phyloP scores from a whole-genome alignment of 371 early-diverging fungal species.

The Parasitella parasitica region DNA sequence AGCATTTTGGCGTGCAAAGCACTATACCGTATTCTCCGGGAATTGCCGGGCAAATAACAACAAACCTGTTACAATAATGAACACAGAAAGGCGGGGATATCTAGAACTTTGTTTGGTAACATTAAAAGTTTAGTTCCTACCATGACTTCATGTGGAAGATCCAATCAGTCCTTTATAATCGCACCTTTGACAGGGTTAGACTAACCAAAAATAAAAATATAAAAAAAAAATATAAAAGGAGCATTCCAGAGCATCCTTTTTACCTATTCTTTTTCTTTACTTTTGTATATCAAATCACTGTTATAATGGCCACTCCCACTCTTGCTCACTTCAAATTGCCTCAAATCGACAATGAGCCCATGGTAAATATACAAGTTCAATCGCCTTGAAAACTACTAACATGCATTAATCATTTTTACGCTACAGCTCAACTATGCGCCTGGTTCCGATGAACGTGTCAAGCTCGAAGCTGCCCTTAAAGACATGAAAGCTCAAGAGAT shows the following conservation, averaged over 20 bases:
- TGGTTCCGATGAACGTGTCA: conserved; percentile 75
- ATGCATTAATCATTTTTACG: not conserved
- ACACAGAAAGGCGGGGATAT: conserved; percentile 3
- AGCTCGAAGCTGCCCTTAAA: conserved; percentile 75
- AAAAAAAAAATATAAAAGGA: not conserved
- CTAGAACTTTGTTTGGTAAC: not conserved
- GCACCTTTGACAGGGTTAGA: conserved; percentile 6
- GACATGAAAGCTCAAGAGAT: conserved; percentile 74
- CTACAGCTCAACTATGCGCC: conserved; percentile 74
- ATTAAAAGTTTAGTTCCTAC: conserved; percentile 1
- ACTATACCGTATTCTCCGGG: conserved; percentile 2
- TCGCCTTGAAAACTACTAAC: not conserved
- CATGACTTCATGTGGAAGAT: not conserved
- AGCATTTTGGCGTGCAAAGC: not conserved
- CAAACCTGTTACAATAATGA: not conserved
- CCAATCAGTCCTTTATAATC: conserved; percentile 8
- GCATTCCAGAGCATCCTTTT: not conserved
- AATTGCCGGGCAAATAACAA: conserved; percentile 13
- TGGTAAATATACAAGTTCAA: conserved; percentile 49
- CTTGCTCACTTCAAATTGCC: conserved; percentile 81
- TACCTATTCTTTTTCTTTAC: too few relatives aligned
- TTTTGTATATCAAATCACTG: too few relatives aligned
- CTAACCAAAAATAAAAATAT: not conserved
- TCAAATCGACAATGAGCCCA: conserved; percentile 85
- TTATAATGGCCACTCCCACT: conserved; percentile 50